Evolutionary conservation across 805 yeast genomes (phyloP).

Genomic region (Saccharomycopsis javanensis): DNA sequence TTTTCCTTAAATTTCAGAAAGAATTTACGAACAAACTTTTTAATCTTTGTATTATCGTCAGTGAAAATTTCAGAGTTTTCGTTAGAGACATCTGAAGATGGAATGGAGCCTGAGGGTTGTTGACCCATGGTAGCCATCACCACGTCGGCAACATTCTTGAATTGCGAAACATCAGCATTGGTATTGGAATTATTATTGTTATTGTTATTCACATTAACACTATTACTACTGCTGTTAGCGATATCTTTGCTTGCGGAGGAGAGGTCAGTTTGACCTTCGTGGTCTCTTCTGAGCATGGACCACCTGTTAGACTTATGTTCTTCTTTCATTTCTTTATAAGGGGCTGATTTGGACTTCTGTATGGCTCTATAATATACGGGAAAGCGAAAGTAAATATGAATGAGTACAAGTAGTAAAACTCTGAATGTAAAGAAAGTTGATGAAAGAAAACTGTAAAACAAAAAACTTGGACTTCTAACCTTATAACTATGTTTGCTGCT

Average conservation of each 20-base stretch:
- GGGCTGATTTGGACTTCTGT: neutral
- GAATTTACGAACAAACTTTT: neutral
- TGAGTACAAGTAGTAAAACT: too few relatives aligned
- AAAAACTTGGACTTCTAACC: too few relatives aligned
- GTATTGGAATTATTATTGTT: neutral
- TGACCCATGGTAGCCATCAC: neutral
- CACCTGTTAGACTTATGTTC: conserved; percentile 1
- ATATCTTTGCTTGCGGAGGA: neutral
- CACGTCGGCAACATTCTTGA: neutral
- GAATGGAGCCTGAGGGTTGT: neutral
- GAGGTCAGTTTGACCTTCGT: neutral
- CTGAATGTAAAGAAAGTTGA: too few relatives aligned
- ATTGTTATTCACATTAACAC: neutral
- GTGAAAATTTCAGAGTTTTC: neutral
- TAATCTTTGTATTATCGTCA: neutral
- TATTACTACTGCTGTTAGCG: neutral
- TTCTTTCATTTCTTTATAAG: neutral
- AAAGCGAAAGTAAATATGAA: neutral
- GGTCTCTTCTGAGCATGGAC: conserved; percentile 3
- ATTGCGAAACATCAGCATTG: too few relatives aligned
- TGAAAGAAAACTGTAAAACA: too few relatives aligned
- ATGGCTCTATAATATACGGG: neutral
- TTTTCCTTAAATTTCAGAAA: conserved; percentile 3
- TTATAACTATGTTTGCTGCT: too few relatives aligned
- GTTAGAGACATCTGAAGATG: neutral